Percentiles rank a stretch among this genome's conserved stretches.
Conservation (phyloP, 768 basidiomycete species). For the Hypsizygus marmoreus region DNA sequence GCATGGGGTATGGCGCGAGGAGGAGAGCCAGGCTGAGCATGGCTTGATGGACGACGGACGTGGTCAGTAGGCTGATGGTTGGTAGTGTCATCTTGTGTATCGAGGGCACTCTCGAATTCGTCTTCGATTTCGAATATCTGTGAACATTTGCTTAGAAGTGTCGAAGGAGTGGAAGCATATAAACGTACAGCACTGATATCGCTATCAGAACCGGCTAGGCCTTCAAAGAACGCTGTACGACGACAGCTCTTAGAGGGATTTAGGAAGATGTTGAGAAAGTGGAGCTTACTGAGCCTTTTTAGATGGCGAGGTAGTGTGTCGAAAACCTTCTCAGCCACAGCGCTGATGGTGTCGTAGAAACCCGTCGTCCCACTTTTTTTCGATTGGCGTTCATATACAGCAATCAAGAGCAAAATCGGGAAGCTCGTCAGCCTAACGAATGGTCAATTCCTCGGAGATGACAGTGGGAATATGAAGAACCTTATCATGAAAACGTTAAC, state of each 20-base stretch:
- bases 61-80: constrained; percentile 19
- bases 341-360: constrained; percentile 73
- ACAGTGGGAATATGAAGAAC: constrained; percentile 30
- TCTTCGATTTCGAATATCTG: constrained; percentile 84
- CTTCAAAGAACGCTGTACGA: constrained; percentile 72
- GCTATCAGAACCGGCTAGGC: constrained; percentile 66
- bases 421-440: constrained; percentile 71
- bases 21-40: constrained; percentile 7
- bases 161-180: background rate
- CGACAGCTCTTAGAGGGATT: background rate
- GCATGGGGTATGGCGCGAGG: constrained; percentile 16
- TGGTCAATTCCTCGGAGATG: constrained; percentile 2
- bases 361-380: constrained; percentile 64
- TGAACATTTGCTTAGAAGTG: background rate
- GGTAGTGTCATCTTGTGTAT: constrained; percentile 41
- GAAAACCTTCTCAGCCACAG: constrained; percentile 66
- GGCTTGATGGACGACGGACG: constrained; percentile 12
- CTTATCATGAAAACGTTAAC: constrained; percentile 89
- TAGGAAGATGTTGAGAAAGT: constrained; percentile 3
- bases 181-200: constrained; percentile 73
- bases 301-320: constrained; percentile 78
- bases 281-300: constrained; percentile 74
- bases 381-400: constrained; percentile 84
- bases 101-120: constrained; percentile 61
- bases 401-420: constrained; percentile 78